Percentiles rank a stretch among this genome's conserved stretches.
Conservation (phyloP, 371 early-diverging fungal genomes). For the Mucor irregularis region DNA sequence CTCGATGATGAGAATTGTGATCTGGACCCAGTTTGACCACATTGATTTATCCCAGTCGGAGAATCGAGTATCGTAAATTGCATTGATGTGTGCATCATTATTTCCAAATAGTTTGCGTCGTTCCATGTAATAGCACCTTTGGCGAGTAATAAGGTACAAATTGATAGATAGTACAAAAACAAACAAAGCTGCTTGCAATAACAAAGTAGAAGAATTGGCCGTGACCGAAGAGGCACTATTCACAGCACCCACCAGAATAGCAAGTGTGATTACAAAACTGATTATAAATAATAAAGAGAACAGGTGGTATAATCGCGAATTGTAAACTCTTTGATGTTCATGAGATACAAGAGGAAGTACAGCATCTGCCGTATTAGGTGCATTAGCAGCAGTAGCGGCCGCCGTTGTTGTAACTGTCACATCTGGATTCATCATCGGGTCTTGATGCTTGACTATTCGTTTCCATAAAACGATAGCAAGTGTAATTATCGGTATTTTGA, state of each 20-base stretch:
- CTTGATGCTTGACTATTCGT: not conserved
- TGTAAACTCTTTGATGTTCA: slow-evolving; percentile 43
- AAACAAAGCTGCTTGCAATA: slow-evolving; percentile 52
- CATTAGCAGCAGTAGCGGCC: not conserved
- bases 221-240: slow-evolving; percentile 11
- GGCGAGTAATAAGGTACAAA: slow-evolving; percentile 51
- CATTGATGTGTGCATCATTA: slow-evolving; percentile 43
- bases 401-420: not conserved
- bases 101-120: slow-evolving; percentile 43
- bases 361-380: not conserved
- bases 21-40: slow-evolving; percentile 61
- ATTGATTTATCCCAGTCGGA: slow-evolving; percentile 40
- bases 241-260: slow-evolving; percentile 37
- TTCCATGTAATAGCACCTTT: slow-evolving; percentile 52
- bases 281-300: slow-evolving; percentile 36
- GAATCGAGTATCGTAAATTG: slow-evolving; percentile 43
- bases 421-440: not conserved
- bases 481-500: slow-evolving; percentile 38
- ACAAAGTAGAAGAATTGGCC: slow-evolving; percentile 17
- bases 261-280: slow-evolving; percentile 28
- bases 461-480: slow-evolving; percentile 33
- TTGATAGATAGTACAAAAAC: slow-evolving; percentile 56
- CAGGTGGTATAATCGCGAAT: slow-evolving; percentile 38
- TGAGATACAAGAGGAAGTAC: slow-evolving; percentile 32
- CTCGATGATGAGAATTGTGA: slow-evolving; percentile 59